These are phyloP conservation scores for Trichoderma breve DNA, from an alignment of 2,329 filamentous ascomycete genomes.

Conservation along the genomic window DNA sequence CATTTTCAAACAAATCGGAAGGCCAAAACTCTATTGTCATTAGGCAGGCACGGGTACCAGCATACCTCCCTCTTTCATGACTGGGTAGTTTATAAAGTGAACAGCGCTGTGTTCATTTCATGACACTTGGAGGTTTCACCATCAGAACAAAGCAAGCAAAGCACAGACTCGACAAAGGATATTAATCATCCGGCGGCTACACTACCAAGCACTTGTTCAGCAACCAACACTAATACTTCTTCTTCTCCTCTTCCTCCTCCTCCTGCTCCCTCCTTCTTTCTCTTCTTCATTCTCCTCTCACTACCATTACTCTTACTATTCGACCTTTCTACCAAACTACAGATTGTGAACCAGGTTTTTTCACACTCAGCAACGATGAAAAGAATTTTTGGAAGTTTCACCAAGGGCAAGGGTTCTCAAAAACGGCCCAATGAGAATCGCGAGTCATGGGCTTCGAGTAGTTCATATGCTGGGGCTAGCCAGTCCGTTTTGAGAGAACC, in stretches of 20 bases:
- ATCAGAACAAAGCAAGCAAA: background rate
- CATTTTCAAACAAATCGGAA: background rate
- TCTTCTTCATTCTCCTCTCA: background rate
- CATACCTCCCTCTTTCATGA: constrained; percentile 24
- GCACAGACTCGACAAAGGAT: background rate
- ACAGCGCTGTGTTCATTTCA: background rate
- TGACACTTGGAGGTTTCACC: background rate
- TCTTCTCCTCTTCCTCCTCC: background rate
- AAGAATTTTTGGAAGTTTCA: background rate
- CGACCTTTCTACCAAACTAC: background rate
- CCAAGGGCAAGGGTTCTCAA: background rate
- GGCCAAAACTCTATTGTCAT: background rate
- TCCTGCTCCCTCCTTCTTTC: background rate
- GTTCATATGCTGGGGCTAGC: background rate
- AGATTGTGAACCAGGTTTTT: background rate
- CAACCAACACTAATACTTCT: background rate
- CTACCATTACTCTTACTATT: background rate
- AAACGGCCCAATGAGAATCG: background rate
- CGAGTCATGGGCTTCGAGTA: background rate
- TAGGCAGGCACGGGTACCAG: constrained; percentile 26
- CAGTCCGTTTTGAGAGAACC: background rate
- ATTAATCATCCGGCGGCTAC: background rate
- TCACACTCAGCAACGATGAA: background rate
- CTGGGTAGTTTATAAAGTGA: background rate
- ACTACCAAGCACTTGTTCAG: background rate